phyloP scores from a whole-genome alignment of 2,329 filamentous ascomycete species.

The Huntiella savannae region DNA sequence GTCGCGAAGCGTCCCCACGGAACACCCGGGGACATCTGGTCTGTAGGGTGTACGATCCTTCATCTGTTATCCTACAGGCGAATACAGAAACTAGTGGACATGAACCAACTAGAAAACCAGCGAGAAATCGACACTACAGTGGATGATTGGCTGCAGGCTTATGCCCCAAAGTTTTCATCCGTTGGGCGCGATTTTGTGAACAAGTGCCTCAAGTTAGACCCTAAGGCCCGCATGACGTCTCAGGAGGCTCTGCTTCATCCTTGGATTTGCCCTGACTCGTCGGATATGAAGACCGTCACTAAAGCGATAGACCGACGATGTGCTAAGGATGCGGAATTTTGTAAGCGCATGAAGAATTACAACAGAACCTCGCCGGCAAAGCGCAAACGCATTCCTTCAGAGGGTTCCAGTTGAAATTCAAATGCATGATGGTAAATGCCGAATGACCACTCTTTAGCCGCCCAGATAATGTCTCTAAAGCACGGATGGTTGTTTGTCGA shows the following conservation, averaged over 20 bases:
- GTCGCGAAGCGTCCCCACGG: slow-evolving; percentile 16
- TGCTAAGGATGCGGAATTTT: slow-evolving; percentile 1
- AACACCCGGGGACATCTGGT: slow-evolving; percentile 31
- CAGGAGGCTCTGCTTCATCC: slow-evolving; percentile 3
- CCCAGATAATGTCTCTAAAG: too few relatives aligned
- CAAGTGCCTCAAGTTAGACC: slow-evolving; percentile 3
- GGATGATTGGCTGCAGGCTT: too few relatives aligned
- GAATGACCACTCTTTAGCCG: too few relatives aligned
- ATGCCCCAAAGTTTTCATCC: neutral
- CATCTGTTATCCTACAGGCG: slow-evolving; percentile 15
- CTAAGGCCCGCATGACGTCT: slow-evolving; percentile 4
- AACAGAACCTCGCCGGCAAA: neutral
- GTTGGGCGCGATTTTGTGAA: slow-evolving; percentile 8
- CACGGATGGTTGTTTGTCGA: too few relatives aligned
- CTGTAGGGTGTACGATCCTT: slow-evolving; percentile 28
- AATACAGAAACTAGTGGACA: too few relatives aligned
- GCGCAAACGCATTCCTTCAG: too few relatives aligned
- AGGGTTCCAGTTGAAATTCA: too few relatives aligned
- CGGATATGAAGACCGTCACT: slow-evolving; percentile 2
- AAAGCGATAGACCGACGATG: neutral
- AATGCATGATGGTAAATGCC: too few relatives aligned
- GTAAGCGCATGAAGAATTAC: neutral
- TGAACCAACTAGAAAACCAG: too few relatives aligned
- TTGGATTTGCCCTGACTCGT: slow-evolving; percentile 5
- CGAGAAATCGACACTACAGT: too few relatives aligned